phyloP scores from a whole-genome alignment of 208 protist species.

The Wallacemonas collosoma region DNA sequence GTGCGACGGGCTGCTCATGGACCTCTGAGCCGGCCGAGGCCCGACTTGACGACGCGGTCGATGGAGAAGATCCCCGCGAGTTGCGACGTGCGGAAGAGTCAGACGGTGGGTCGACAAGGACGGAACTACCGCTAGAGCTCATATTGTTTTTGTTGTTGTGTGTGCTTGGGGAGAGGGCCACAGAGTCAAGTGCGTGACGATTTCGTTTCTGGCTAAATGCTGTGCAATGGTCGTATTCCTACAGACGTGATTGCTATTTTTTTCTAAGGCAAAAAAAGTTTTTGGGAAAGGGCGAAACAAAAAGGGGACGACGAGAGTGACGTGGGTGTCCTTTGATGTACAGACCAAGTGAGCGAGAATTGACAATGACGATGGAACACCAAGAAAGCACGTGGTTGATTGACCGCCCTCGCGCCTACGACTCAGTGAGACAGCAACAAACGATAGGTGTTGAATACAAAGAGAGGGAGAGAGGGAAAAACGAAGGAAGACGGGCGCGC shows the following conservation, averaged over 20 bases:
- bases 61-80: not conserved
- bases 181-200: too few relatives aligned
- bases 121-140: not conserved
- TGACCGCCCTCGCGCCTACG: too few relatives aligned
- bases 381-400: too few relatives aligned
- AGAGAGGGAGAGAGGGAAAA: constrained; percentile 5
- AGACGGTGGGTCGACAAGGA: not conserved
- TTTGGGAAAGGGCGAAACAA: too few relatives aligned
- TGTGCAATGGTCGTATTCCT: not conserved
- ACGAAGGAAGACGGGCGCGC: not conserved
- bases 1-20: not conserved
- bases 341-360: too few relatives aligned
- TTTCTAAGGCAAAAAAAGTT: too few relatives aligned
- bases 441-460: not conserved
- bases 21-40: not conserved
- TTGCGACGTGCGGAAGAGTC: not conserved
- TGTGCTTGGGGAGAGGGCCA: too few relatives aligned
- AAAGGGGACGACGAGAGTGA: too few relatives aligned
- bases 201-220: not conserved
- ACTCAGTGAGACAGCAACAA: too few relatives aligned
- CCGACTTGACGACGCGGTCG: not conserved
- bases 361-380: too few relatives aligned
- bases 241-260: too few relatives aligned
- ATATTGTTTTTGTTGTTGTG: not conserved
- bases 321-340: too few relatives aligned